These are phyloP conservation scores for Eutrema yunnanense DNA, from an alignment of 345 rosid genomes.

Conservation along the genomic window DNA sequence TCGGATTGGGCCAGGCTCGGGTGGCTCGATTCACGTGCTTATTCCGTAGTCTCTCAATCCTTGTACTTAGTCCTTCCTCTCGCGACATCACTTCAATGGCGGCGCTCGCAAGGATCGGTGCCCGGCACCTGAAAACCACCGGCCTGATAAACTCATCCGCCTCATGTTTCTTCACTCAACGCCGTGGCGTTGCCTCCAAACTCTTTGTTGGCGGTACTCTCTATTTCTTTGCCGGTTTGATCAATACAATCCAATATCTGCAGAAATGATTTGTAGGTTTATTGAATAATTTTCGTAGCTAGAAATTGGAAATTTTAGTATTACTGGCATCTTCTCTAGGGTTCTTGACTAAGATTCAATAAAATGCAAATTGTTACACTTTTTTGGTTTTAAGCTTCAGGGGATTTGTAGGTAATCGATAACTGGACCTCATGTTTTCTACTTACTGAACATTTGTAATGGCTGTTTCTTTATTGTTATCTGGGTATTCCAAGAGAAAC, in stretches of 20 bases:
- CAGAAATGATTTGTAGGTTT: background rate
- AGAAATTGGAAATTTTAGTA: background rate
- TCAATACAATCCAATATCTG: background rate
- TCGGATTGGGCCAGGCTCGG: background rate
- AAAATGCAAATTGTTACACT: background rate
- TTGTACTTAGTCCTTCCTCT: background rate
- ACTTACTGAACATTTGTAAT: background rate
- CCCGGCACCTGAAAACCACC: constrained; percentile 20
- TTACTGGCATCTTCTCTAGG: background rate
- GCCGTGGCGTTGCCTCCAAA: constrained; percentile 63
- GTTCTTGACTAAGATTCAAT: background rate
- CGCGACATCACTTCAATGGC: constrained; percentile 38
- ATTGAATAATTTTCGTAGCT: background rate
- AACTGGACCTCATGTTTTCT: background rate
- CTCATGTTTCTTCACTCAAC: constrained; percentile 27
- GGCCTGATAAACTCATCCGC: background rate
- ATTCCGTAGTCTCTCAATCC: background rate
- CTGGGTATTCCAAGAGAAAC: background rate
- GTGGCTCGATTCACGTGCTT: background rate
- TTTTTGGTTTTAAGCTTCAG: background rate
- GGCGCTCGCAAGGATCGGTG: constrained; percentile 45
- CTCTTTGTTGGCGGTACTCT: constrained; percentile 69
- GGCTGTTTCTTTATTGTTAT: background rate
- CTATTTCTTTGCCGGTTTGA: background rate
- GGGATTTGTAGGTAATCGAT: background rate